Base-by-base conservation (phyloP, 2,329 filamentous ascomycete species). In the Stromatinia cepivora region DNA sequence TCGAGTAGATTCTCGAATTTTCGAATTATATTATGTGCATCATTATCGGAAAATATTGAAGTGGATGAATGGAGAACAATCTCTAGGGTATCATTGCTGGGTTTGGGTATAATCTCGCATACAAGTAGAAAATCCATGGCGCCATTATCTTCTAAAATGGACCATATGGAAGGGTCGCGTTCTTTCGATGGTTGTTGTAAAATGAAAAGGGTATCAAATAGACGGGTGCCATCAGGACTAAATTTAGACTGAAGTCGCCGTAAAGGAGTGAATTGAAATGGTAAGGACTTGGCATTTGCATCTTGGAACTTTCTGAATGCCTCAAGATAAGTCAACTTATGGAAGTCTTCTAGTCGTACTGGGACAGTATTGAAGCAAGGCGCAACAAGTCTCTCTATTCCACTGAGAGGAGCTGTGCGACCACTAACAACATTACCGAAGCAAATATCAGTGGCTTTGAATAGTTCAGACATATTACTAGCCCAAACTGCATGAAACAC, bases 351-450 rank as follows among this genome's bases (percentile, higher is more conserved):
- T 36, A 90, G 80, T 36, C 92, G 86, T 1, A 93, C 77, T 0
- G 94, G 93, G 17, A 97, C 80, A 0, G 94, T 97, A 77, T 97
- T 97, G 83, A 97, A 97, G 78, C 93, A 97, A 0, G 94, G 94
- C 0, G 92, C 93, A n/a, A 96, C 86, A 8, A 97, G 85, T 5
- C 84, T 82, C 50, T 94, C 88, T 15, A 94, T 82, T 0, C 85
- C 86, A 8, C 90, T 84, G 3, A 94, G 78, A 0, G 87, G 80
- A 13, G 92, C 77, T 0, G 88, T 90, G 10, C 94, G 88, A 1
- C 94, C 93, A 76, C 88, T 94, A 69, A 94, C 85, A 3, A 97
- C 90, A 74, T 92, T 95, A 0, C 94, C 94, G 76, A 97, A 97
- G 78, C 92, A 95, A 7, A 97, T 75, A 75, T 97, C 93, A 0